A percentile compares a stretch with the other conserved stretches of the same genome.
phyloP scores from a whole-genome alignment of 1,284 basidiomycete genomes.

The Trametes sp. region DNA sequence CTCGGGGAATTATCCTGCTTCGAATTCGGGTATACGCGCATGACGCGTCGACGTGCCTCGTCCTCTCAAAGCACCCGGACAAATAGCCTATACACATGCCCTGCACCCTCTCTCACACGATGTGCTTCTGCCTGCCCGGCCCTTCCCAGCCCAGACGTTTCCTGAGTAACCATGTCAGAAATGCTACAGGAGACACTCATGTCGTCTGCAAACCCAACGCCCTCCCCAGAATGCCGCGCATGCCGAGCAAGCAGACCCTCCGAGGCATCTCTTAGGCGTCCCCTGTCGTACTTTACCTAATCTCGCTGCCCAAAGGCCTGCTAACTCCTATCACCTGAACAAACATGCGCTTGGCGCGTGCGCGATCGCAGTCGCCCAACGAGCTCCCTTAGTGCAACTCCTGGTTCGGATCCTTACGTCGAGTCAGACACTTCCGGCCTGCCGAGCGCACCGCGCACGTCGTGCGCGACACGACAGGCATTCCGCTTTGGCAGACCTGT shows the following conservation, averaged over 20 bases:
- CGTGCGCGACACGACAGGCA: too few relatives aligned
- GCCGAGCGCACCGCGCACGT: too few relatives aligned
- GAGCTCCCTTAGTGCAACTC: constrained; percentile 6
- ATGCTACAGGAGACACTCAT: too few relatives aligned
- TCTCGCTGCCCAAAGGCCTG: not conserved
- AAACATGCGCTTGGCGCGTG: constrained; percentile 17
- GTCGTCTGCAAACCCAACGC: not conserved
- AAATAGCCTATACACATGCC: not conserved
- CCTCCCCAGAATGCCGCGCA: not conserved
- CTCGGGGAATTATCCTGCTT: too few relatives aligned
- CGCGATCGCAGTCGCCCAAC: not conserved
- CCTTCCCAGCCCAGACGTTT: not conserved
- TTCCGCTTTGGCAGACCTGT: too few relatives aligned
- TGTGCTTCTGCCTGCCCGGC: not conserved
- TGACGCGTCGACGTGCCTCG: too few relatives aligned
- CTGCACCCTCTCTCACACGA: not conserved
- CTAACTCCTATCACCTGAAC: constrained; percentile 16
- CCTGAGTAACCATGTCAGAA: too few relatives aligned
- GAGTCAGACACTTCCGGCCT: too few relatives aligned
- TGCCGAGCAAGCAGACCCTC: not conserved
- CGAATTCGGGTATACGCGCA: too few relatives aligned
- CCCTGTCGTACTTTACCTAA: constrained; percentile 2
- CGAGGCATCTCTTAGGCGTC: not conserved
- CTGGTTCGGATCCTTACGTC: constrained; percentile 7
- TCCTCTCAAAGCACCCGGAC: not conserved